Evolutionary conservation across 139 green algal species (phyloP), one percentile per base, ranked within the genome.

Genomic region (Chlorella sorokiniana): DNA sequence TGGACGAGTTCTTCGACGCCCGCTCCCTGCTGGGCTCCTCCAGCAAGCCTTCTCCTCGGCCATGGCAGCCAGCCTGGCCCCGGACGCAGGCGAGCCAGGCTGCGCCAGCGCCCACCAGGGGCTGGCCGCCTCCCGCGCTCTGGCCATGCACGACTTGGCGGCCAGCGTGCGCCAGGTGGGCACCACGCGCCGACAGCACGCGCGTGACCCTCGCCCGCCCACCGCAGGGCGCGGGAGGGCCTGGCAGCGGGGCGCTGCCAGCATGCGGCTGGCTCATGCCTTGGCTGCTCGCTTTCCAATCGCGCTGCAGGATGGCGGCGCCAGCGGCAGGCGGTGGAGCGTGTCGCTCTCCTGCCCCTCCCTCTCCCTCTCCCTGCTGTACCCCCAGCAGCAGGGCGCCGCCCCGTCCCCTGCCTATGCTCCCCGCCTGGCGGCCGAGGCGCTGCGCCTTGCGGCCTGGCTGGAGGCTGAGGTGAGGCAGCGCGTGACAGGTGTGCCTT

Each of bases 21-120:
- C 64, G 81, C 31, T 84, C 62, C 27, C 54, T 88, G 68, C 69
- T 89, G 77, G 85, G 76, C n/a, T 85, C 76, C 31, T 89, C 16
- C 64, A 78, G 29, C 54, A 65, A 25, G 71, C 77, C 71, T 82
- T 86, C 54, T 85, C 79, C 44, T 85, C 62, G 20, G 83, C 78
- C 38, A 65, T 85, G 64, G 73, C 71, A 4, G 31, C 81, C 38
- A 75, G 69, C 18, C 35, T 63, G 16, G 63, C 64, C 35, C 69
- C 61, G 0, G 40, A n/a, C 14, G 23, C 37, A 7, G 52, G 31
- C 29, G 3, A 1, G 37, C 37, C 73, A 67, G 51, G 27, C 10
- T 51, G 4, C 51, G 48, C 69, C 44, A 44, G 40, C 38, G 45
- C 35, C 0, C 44, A 44, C 1, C 56, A 72, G 70, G 68, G 22